Evolutionary conservation across 2,329 filamentous ascomycete genomes (phyloP), one percentile per base, ranked within the genome.

Genomic region (Hortaea sp.): DNA sequence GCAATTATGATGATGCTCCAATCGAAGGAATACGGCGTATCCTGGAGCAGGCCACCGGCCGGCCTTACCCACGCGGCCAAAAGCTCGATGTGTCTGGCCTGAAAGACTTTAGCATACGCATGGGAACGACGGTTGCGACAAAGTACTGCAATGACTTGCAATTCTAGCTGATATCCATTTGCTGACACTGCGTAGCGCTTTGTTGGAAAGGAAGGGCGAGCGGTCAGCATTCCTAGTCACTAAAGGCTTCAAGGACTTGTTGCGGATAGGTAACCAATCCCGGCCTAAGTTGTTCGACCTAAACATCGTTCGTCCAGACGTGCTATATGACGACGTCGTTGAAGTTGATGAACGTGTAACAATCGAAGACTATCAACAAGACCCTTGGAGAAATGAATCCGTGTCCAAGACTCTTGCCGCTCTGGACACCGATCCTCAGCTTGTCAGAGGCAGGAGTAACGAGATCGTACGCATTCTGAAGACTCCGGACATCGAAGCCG

Each of bases 271-370:
- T 13, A 94, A 94, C 64, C 88, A 95, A 69, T 85, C 83, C 9
- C 74, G 88, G 38, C 88, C 88, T 11, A 82, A 82, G 62, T 92
- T 95, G 54, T 95, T 95, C 59, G 88, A 94, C 60, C 72, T 95
- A 38, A 84, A 83, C 29, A 94, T 95, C 55, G 74, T 75, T 53
- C 87, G 88, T 60, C 87, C 88, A 0, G 86, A 92, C 53, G 84
- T 92, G 5, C 69, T 95, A 5, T 94, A 94, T 61, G 79, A 86
- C 56, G 73, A 74, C 42, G 87, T 94, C 0, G 70, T 94, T 11
- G 88, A 94, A 68, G 74, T 94, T 38, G 83, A 90, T 51, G 88
- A 94, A 72, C 75, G 88, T 29, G 87, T 94, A 5, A 94, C 88
- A 0, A 69, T 94, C 5, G 87, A 94, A 62, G 87, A 92, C 60